These are phyloP conservation scores for Aspergillus viridinutans DNA, from an alignment of 2,329 filamentous ascomycete species.

Conservation along the genomic window DNA sequence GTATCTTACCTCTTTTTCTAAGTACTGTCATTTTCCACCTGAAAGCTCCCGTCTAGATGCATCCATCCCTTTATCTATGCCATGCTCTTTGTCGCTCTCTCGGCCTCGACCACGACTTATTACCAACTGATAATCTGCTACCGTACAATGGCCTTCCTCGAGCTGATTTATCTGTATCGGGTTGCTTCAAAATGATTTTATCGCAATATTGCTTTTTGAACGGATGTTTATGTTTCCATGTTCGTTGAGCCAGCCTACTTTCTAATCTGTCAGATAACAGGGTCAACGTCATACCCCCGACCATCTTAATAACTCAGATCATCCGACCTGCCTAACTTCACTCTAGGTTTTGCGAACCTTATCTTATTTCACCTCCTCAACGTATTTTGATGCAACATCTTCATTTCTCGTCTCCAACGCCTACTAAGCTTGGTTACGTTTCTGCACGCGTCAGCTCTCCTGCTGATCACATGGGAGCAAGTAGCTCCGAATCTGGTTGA, in stretches of 20 bases:
- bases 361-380: background rate
- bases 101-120: background rate
- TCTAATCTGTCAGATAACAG: background rate
- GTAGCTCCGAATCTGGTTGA: background rate
- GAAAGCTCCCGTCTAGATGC: too few relatives aligned
- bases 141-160: background rate
- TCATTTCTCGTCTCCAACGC: background rate
- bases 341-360: background rate
- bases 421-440: background rate
- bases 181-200: background rate
- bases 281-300: background rate
- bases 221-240: background rate
- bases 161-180: background rate
- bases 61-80: too few relatives aligned
- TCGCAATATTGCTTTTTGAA: background rate
- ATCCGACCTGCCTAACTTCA: background rate
- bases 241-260: background rate
- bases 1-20: too few relatives aligned
- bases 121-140: background rate
- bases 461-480: background rate
- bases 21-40: too few relatives aligned
- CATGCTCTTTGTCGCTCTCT: background rate
- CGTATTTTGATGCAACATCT: background rate
- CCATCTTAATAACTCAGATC: background rate
- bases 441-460: background rate